Conservation (phyloP, 306 rosid species). For the Ziziphus jujuba region DNA sequence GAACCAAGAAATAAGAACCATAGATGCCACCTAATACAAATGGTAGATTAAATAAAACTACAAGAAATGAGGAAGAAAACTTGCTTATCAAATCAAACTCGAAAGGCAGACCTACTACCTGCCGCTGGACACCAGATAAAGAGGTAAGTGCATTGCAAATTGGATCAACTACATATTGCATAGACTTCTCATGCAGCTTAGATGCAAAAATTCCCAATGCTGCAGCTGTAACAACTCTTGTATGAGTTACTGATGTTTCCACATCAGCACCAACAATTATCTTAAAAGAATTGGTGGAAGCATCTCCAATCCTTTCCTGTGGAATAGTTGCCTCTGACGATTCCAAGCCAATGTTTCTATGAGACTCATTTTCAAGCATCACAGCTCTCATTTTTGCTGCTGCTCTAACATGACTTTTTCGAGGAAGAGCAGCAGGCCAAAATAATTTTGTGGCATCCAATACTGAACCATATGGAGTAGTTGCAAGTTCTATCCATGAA, state of each 20-base stretch:
- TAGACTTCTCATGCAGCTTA: conserved; percentile 58
- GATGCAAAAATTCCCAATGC: conserved; percentile 86
- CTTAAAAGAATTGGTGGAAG: conserved; percentile 57
- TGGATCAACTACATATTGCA: conserved; percentile 65
- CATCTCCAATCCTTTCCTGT: conserved; percentile 71
- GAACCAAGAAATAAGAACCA: conserved; percentile 92
- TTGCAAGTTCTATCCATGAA: conserved; percentile 87
- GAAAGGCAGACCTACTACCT: conserved; percentile 48
- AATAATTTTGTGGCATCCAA: conserved; percentile 88
- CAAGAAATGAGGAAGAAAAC: conserved; percentile 11
- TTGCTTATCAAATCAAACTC: conserved; percentile 9
- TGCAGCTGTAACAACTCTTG: conserved; percentile 87
- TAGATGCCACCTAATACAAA: conserved; percentile 74
- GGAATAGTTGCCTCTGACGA: conserved; percentile 47
- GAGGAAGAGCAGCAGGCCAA: conserved; percentile 94
- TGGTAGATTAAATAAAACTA: conserved; percentile 8
- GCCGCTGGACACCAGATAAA: conserved; percentile 81
- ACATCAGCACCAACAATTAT: conserved; percentile 88
- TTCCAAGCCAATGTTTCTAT: conserved; percentile 52
- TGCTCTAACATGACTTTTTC: conserved; percentile 89
- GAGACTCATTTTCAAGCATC: conserved; percentile 68
- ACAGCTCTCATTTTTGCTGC: conserved; percentile 99
- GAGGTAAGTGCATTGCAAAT: conserved; percentile 72
- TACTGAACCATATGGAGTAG: conserved; percentile 84
- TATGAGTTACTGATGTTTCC: conserved; percentile 77